Percentiles rank a stretch among this genome's conserved stretches.
Evolutionary conservation across 2,329 filamentous ascomycete species (phyloP).

Genomic region (Xylariomycetidae sp.): DNA sequence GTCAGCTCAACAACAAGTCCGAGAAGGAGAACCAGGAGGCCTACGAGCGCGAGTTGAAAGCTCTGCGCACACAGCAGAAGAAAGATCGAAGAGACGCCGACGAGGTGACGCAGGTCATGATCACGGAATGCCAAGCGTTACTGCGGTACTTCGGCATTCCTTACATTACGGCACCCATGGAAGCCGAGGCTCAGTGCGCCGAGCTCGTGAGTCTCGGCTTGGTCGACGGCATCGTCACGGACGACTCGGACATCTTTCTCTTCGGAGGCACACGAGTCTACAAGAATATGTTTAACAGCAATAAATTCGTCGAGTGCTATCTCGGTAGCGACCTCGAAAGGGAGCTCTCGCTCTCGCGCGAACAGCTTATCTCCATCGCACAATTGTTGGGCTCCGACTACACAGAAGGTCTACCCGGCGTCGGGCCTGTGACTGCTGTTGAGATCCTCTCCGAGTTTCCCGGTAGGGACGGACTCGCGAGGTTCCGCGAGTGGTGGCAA

Average conservation of each 20-base stretch:
- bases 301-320: slow-evolving; percentile 97
- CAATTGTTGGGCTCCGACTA: slow-evolving; percentile 93
- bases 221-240: slow-evolving; percentile 96
- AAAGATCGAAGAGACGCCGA: slow-evolving; percentile 94
- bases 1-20: slow-evolving; percentile 74
- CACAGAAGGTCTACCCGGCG: slow-evolving; percentile 82
- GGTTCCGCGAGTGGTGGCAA: slow-evolving; percentile 85
- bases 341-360: slow-evolving; percentile 81
- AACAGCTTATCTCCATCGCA: slow-evolving; percentile 82
- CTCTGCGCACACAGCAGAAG: slow-evolving; percentile 88
- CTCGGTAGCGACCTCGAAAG: slow-evolving; percentile 77
- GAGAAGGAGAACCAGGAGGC: slow-evolving; percentile 66
- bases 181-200: slow-evolving; percentile 96
- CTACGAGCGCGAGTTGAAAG: slow-evolving; percentile 83
- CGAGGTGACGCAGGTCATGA: slow-evolving; percentile 94
- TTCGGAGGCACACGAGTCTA: slow-evolving; percentile 96
- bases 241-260: slow-evolving; percentile 93
- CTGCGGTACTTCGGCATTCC: slow-evolving; percentile 88
- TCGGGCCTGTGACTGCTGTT: slow-evolving; percentile 90
- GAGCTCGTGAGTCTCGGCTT: slow-evolving; percentile 81
- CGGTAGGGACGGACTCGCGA: slow-evolving; percentile 53
- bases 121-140: slow-evolving; percentile 88
- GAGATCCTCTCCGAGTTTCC: slow-evolving; percentile 92
- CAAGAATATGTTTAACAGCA: slow-evolving; percentile 99
- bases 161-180: slow-evolving; percentile 97